Evolutionary conservation across 768 basidiomycete genomes (phyloP), one percentile per base, ranked within the genome.

Genomic region (Lenzites betulinus): DNA sequence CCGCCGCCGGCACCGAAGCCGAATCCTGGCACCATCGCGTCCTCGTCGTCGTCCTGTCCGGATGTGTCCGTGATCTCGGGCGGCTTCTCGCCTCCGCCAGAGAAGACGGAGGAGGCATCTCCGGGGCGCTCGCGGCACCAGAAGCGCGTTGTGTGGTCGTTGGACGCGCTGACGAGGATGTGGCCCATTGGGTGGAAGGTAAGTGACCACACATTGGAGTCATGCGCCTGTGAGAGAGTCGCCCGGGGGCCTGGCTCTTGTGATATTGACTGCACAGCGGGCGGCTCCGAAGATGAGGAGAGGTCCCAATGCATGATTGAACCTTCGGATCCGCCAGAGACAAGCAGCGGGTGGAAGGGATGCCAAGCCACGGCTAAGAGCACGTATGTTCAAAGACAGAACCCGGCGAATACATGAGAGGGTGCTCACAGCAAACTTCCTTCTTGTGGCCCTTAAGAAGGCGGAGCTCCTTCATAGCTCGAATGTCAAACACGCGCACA

Each of bases 131-230:
- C 92, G 67, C 96, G 85, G 49, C 89, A 88, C 96, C 97, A 98
- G 82, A 98, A 99, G n/a, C 95, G 85, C 7, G 96, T 97, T 6
- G 97, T 98, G 77, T 95, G 93, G 79, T 99, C 97, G 78, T 97
- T 98, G n/a, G 91, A 92, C 11, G 90, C 97, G 63, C 86, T 89
- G 62, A 89, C 94, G 67, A 99, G 87, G 67, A 98, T 82, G 75
- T 98, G 95, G 0, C 97, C 96, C 16, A 98, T 84, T 0, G 96
- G 95, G 75, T 98, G 95, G 82, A 87, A 99, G 3, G 93, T 86
- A 64, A 99, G 84, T 0, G 93, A 87, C 93, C 95, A 98, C 63
- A 99, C 93, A 73, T 95, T 95, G 30, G 92, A 93, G 78, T 99
- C 97, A 80, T 99, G 97, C 9, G 97, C 97, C 71, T 93, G 90